Evolutionary conservation across 306 rosid species (phyloP).

Genomic region (Prunus dulcis): DNA sequence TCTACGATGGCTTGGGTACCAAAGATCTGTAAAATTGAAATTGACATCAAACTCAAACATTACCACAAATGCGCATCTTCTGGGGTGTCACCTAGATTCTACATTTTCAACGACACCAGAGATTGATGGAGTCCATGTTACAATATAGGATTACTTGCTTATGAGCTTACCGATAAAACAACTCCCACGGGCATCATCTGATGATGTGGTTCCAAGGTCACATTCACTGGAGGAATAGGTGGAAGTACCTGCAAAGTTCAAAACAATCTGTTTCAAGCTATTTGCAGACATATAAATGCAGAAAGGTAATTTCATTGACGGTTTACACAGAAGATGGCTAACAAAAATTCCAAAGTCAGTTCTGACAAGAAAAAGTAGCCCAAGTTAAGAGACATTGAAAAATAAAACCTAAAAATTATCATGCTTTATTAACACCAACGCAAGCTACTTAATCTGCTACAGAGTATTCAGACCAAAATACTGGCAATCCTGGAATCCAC

Average conservation of each 20-base stretch:
- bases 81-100: conserved; percentile 11
- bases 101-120: neutral
- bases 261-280: conserved; percentile 1
- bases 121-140: neutral
- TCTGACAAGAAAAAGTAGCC: neutral
- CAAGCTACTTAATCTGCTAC: neutral
- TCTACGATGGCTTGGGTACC: conserved; percentile 79
- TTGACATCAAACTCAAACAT: conserved; percentile 17
- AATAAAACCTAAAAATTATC: neutral
- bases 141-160: neutral
- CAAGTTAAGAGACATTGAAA: neutral
- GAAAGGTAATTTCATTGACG: conserved; percentile 13
- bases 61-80: conserved; percentile 1
- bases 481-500: neutral
- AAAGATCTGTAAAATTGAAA: conserved; percentile 46
- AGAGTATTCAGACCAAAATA: neutral
- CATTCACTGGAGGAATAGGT: conserved; percentile 63
- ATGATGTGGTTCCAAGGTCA: conserved; percentile 65
- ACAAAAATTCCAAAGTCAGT: neutral
- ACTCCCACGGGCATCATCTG: conserved; percentile 66
- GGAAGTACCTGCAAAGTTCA: conserved; percentile 64
- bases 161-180: conserved; percentile 71
- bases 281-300: conserved; percentile 14
- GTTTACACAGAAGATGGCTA: neutral
- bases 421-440: neutral